A percentile compares a stretch with the other conserved stretches of the same genome.
Conservation (phyloP, 2,329 filamentous ascomycete species). For the Phoma sp. region DNA sequence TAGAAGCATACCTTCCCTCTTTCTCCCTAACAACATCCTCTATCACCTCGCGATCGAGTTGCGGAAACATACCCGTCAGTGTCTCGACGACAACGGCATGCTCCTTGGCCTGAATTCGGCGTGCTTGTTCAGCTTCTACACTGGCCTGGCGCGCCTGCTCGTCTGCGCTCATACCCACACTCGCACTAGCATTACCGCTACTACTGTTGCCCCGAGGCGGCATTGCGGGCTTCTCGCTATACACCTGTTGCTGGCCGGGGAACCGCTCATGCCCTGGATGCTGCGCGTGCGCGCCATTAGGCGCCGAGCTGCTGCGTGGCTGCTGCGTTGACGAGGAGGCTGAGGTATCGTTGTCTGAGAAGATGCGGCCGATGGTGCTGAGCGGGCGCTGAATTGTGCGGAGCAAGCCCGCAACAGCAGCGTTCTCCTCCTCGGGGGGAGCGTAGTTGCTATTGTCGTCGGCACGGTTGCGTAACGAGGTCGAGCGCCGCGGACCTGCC, state of each 20-base stretch:
- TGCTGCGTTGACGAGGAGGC: constrained; percentile 43
- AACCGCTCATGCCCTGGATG: constrained; percentile 51
- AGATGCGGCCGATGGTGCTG: constrained; percentile 91
- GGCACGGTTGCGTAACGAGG: constrained; percentile 56
- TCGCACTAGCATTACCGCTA: constrained; percentile 24
- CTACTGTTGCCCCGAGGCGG: constrained; percentile 7
- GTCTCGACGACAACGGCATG: constrained; percentile 93
- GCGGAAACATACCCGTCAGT: constrained; percentile 93
- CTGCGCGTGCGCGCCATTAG: constrained; percentile 42
- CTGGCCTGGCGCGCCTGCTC: constrained; percentile 72
- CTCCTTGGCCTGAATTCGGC: constrained; percentile 80
- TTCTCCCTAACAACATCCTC: constrained; percentile 96
- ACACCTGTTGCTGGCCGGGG: constrained; percentile 8
- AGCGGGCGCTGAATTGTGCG: constrained; percentile 90
- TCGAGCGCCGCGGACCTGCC: constrained; percentile 62
- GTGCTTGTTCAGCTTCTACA: constrained; percentile 85
- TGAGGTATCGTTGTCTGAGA: constrained; percentile 69
- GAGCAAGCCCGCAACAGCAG: constrained; percentile 82
- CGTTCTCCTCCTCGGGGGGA: constrained; percentile 74
- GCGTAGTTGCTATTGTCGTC: constrained; percentile 32
- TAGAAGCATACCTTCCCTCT: constrained; percentile 77
- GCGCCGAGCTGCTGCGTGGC: constrained; percentile 56
- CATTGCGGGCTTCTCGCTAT: constrained; percentile 17
- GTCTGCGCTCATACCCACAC: no score
- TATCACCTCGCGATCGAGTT: constrained; percentile 91